phyloP scores from a whole-genome alignment of 768 basidiomycete genomes.

The Lactarius tabidus region DNA sequence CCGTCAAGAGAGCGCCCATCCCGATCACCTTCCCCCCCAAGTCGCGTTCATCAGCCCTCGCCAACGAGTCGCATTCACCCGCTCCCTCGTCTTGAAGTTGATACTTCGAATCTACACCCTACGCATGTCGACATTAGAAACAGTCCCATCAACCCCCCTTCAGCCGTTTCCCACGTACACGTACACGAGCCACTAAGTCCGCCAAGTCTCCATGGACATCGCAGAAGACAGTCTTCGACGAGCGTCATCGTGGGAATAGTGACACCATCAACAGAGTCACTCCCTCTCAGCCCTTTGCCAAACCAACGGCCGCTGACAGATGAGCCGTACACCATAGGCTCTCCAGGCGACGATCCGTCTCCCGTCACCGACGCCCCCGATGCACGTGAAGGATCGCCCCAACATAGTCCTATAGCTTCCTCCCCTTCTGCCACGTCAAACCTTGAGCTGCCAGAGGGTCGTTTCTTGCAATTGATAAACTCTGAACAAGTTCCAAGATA shows the following conservation, averaged over 20 bases:
- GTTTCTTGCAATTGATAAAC: conserved; percentile 4
- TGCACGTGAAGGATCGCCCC: neutral
- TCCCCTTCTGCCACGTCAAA: neutral
- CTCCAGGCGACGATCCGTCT: neutral
- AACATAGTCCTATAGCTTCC: neutral
- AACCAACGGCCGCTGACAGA: neutral
- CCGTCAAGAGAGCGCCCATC: conserved; percentile 1
- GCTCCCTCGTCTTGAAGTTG: conserved; percentile 2
- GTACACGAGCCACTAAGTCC: neutral
- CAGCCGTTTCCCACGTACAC: neutral
- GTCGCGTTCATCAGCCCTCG: no score
- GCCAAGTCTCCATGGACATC: neutral
- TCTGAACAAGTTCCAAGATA: conserved; percentile 19
- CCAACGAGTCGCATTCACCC: neutral
- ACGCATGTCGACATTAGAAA: neutral
- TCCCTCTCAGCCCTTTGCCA: neutral
- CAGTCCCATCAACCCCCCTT: neutral
- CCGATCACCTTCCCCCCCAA: neutral
- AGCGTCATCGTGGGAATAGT: conserved; percentile 1
- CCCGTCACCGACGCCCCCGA: neutral
- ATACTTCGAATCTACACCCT: neutral
- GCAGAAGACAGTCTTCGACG: conserved; percentile 6
- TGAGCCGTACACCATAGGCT: neutral
- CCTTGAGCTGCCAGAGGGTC: conserved; percentile 1
- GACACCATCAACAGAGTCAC: conserved; percentile 14